Percentiles rank a stretch among this genome's conserved stretches.
Conservation (phyloP, 2,329 filamentous ascomycete genomes). For the Aspergillus piperis region DNA sequence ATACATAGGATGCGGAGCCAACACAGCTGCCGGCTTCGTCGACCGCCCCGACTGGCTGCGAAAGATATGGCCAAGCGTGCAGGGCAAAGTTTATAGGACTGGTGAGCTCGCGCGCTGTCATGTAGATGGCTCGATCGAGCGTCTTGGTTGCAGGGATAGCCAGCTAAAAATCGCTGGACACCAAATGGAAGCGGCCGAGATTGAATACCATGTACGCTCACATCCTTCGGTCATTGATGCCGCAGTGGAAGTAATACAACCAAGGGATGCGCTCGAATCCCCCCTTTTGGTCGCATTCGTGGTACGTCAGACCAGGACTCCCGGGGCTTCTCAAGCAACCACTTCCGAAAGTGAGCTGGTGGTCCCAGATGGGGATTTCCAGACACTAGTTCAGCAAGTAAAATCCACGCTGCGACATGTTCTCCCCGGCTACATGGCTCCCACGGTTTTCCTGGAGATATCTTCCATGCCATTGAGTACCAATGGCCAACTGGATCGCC, state of each 20-base stretch:
- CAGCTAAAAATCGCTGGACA: too few relatives aligned
- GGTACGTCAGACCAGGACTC: background rate
- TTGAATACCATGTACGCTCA: too few relatives aligned
- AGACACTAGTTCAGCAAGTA: background rate
- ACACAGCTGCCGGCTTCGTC: too few relatives aligned
- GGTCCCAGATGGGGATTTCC: background rate
- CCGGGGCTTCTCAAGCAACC: background rate
- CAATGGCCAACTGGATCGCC: background rate
- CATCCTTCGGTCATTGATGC: background rate
- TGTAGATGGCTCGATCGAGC: background rate
- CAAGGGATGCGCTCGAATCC: background rate
- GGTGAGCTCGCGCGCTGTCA: background rate
- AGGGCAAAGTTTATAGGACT: background rate
- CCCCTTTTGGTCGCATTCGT: background rate
- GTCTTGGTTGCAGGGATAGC: too few relatives aligned
- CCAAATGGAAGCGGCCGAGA: too few relatives aligned
- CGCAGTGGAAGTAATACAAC: background rate
- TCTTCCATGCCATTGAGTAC: background rate
- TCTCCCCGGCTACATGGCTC: background rate
- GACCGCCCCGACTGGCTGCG: background rate
- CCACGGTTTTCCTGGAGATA: background rate
- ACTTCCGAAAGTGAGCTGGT: background rate
- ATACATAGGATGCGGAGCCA: constrained; percentile 45
- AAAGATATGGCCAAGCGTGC: background rate
- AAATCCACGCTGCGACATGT: background rate